A percentile compares a stretch with the other conserved stretches of the same genome.
Conservation (phyloP, 345 rosid genomes). For the Eucalyptus tenuipes region DNA sequence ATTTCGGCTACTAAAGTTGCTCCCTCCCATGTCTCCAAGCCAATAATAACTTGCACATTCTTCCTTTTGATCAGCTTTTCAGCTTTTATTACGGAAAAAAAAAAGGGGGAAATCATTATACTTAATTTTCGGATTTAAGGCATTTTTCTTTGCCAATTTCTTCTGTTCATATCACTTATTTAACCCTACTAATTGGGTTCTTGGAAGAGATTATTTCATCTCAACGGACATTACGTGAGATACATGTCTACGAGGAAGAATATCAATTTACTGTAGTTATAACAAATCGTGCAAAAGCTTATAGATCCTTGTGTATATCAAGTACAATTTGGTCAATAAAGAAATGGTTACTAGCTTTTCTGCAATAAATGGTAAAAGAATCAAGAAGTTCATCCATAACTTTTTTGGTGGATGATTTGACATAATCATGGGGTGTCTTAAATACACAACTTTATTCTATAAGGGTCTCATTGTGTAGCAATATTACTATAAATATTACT, state of each 20-base stretch:
- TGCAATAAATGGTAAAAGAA: background rate
- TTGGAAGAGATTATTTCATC: background rate
- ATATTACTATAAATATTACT: no score
- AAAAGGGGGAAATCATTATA: background rate
- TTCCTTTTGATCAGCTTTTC: constrained; percentile 17
- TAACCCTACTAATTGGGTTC: background rate
- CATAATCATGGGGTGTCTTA: background rate
- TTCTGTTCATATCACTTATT: background rate
- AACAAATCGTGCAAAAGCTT: background rate
- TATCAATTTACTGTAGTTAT: background rate
- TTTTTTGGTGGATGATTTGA: background rate
- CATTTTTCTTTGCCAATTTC: background rate
- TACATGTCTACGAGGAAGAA: background rate
- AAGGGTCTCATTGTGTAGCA: background rate
- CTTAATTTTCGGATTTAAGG: background rate
- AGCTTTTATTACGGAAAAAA: constrained; percentile 6
- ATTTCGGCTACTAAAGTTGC: constrained; percentile 26
- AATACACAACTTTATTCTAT: background rate
- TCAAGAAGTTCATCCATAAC: background rate
- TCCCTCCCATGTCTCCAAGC: constrained; percentile 38
- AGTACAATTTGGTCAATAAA: background rate
- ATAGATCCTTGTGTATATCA: background rate
- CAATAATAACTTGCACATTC: constrained; percentile 21
- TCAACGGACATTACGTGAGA: background rate
- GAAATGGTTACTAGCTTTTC: background rate